Evolutionary conservation across 176 grass and related monocot species (phyloP), one percentile per base, ranked within the genome.

Genomic region (Cocos nucifera): DNA sequence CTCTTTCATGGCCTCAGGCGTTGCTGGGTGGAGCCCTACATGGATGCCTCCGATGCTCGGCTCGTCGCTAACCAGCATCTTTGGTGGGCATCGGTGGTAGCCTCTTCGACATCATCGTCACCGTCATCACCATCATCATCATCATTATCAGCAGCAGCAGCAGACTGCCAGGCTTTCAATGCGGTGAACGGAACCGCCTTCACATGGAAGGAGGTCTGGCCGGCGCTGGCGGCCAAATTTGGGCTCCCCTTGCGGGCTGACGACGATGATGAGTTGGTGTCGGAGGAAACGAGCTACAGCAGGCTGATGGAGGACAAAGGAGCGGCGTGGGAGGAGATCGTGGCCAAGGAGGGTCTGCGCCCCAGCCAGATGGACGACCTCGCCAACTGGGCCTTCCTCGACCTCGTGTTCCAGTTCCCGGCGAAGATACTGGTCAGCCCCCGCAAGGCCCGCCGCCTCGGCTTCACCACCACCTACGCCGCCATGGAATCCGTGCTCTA

Each of bases 181-280:
- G 53, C 59, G 17, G 51, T 78, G 0, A 20, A 78, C 14, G 56
- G 22, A 0, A 17, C 53, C 10, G 30, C 67, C 19, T 78, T 78
- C 51, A 71, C 70, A 21, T 78, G 75, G 75, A 78, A 78, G 67
- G 57, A 78, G 22, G 22, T 78, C 3, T 78, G 75, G 75, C 75
- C 75, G 9, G 66, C 32, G 48, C 48, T 78, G 8, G 75, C 75
- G 7, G 61, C 67, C 66, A 78, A 64, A 26, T 71, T 78, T 9
- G 58, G 75, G 3, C 23, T 78, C n/a, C 14, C 53, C 49, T 6
- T 2, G n/a, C 7, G 57, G 49, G 9, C 6, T 3, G 35, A 2
- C 2, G 9, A 19, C 39, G 16, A 15, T 26, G 51, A 57, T 5
- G 6, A 57, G 39, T 63, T 50, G 66, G 5, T 28, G 20, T 78